Evolutionary conservation across 768 basidiomycete species (phyloP).

Genomic region (Amanita subjunquillea): DNA sequence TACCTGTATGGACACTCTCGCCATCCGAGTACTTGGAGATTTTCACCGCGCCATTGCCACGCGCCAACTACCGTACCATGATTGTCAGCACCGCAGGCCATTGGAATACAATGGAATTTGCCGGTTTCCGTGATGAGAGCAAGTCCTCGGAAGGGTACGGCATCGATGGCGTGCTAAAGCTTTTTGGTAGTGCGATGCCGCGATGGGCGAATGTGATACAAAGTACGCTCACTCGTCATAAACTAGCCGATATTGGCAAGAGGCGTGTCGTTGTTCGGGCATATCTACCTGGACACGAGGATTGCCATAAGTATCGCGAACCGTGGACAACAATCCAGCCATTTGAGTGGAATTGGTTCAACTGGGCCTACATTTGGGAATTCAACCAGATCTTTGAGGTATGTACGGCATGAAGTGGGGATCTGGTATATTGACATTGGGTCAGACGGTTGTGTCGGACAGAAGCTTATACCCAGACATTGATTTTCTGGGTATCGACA

Average conservation of each 20-base stretch:
- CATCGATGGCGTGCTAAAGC: slow-evolving; percentile 40
- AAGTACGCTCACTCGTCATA: slow-evolving; percentile 24
- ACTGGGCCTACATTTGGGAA: slow-evolving; percentile 52
- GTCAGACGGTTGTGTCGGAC: slow-evolving; percentile 29
- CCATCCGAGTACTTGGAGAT: slow-evolving; percentile 41
- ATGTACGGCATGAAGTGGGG: slow-evolving; percentile 5
- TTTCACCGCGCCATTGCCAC: slow-evolving; percentile 37
- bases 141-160: slow-evolving; percentile 29
- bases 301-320: slow-evolving; percentile 38
- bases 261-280: slow-evolving; percentile 46
- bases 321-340: slow-evolving; percentile 39
- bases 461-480: slow-evolving; percentile 37
- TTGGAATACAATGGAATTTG: slow-evolving; percentile 53
- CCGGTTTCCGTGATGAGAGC: slow-evolving; percentile 16
- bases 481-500: slow-evolving; percentile 50
- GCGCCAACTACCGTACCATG: slow-evolving; percentile 48
- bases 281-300: slow-evolving; percentile 57
- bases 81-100: slow-evolving; percentile 58
- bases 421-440: background rate
- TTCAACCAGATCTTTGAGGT: slow-evolving; percentile 56
- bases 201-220: slow-evolving; percentile 47
- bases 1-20: slow-evolving; percentile 42
- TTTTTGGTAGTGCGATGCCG: slow-evolving; percentile 49
- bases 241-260: slow-evolving; percentile 15
- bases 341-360: slow-evolving; percentile 42